Percentiles rank a stretch among this genome's conserved stretches.
phyloP scores from a whole-genome alignment of 306 rosid species.

The Casuarina equisetifolia region DNA sequence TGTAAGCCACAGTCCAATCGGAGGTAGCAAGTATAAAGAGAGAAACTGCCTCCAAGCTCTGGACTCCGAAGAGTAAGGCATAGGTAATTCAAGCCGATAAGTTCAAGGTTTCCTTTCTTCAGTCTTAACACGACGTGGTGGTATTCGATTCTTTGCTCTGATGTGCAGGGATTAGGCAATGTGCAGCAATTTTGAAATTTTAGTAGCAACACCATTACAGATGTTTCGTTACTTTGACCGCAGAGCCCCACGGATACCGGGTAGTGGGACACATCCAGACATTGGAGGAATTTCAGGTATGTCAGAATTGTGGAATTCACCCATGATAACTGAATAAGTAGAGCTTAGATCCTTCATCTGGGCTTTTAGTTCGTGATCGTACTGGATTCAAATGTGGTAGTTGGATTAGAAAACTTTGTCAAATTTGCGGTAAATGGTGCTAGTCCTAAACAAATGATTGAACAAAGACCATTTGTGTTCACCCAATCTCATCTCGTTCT shows the following conservation, averaged over 20 bases:
- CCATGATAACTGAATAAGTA: background rate
- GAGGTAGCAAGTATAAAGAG: no score
- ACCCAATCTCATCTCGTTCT: no score
- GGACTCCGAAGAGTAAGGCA: no score
- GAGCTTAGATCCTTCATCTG: background rate
- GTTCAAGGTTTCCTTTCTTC: background rate
- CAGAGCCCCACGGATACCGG: conserved; percentile 66
- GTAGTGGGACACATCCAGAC: conserved; percentile 72
- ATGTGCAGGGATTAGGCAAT: no score
- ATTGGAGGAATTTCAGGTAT: conserved; percentile 61
- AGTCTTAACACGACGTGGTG: background rate
- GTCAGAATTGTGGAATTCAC: background rate
- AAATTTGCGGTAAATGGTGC: background rate
- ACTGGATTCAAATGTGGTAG: background rate
- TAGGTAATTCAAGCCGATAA: background rate
- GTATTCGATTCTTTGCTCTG: no score
- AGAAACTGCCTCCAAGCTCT: no score
- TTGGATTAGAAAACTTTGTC: background rate
- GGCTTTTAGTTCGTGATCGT: background rate
- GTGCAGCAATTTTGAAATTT: background rate
- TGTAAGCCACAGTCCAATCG: no score
- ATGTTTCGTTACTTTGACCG: conserved; percentile 1
- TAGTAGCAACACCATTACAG: background rate
- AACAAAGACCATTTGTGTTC: no score
- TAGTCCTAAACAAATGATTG: no score